These are phyloP conservation scores for Scheffersomyces stipitis DNA, from an alignment of 805 yeast species.

Conservation along the genomic window DNA sequence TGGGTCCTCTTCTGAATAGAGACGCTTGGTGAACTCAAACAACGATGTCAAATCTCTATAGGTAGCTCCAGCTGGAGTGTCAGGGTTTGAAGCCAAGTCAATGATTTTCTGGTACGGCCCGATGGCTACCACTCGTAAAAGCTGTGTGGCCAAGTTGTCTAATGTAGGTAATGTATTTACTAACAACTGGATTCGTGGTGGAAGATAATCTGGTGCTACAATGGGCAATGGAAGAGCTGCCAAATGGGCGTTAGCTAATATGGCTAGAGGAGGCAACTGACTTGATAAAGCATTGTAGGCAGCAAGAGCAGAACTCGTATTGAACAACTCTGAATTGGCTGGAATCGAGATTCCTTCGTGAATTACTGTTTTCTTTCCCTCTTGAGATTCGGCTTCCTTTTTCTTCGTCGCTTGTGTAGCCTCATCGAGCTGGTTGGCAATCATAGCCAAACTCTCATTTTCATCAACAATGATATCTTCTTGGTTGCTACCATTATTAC, in stretches of 20 bases:
- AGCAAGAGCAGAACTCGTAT: constrained; percentile 39
- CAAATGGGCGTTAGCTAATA: constrained; percentile 47
- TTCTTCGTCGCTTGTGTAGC: constrained; percentile 23
- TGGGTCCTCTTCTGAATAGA: constrained; percentile 71
- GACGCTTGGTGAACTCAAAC: constrained; percentile 72
- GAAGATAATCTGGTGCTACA: constrained; percentile 54
- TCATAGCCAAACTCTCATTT: constrained; percentile 26
- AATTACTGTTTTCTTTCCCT: constrained; percentile 4
- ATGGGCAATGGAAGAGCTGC: constrained; percentile 61
- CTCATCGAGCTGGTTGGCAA: constrained; percentile 31
- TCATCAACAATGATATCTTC: constrained; percentile 13
- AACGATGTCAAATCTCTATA: constrained; percentile 69
- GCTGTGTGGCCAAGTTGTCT: constrained; percentile 80
- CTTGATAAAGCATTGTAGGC: constrained; percentile 43
- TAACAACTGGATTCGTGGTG: constrained; percentile 62
- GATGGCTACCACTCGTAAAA: constrained; percentile 67
- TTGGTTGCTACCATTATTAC: background rate
- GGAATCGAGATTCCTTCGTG: constrained; percentile 27
- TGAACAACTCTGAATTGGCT: constrained; percentile 41
- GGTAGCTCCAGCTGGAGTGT: constrained; percentile 63
- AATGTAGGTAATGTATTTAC: constrained; percentile 71
- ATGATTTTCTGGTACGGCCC: constrained; percentile 77
- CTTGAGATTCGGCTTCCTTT: constrained; percentile 3
- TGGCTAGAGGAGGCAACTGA: constrained; percentile 36
- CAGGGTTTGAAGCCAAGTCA: constrained; percentile 64